phyloP scores from a whole-genome alignment of 1,139 yeast species.

The Pichia terricola region DNA sequence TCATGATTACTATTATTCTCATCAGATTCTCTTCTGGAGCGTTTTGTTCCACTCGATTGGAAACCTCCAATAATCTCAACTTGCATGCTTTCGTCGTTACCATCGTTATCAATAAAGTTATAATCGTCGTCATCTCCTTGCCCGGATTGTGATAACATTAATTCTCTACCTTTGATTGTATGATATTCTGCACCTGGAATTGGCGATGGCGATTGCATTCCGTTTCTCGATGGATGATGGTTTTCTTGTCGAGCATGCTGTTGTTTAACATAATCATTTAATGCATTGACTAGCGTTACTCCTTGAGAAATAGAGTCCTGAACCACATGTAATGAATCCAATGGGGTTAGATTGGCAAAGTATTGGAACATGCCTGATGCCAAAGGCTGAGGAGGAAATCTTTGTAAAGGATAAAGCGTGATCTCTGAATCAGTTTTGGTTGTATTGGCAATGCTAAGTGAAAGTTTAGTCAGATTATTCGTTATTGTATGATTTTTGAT shows the following conservation, averaged over 20 bases:
- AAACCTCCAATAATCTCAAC: slow-evolving; percentile 13
- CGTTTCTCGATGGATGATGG: too few relatives aligned
- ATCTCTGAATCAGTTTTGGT: background rate
- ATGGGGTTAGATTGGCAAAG: slow-evolving; percentile 12
- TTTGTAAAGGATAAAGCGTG: slow-evolving; percentile 11
- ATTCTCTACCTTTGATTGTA: background rate
- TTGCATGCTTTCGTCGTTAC: slow-evolving; percentile 5
- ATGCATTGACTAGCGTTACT: too few relatives aligned
- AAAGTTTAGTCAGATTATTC: slow-evolving; percentile 13
- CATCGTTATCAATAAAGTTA: background rate
- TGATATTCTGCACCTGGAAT: too few relatives aligned
- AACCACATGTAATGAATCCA: slow-evolving; percentile 10
- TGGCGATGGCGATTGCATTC: too few relatives aligned
- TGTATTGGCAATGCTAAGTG: background rate
- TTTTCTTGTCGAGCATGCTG: too few relatives aligned
- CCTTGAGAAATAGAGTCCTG: slow-evolving; percentile 9
- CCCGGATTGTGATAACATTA: slow-evolving; percentile 11
- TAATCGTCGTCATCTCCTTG: slow-evolving; percentile 17
- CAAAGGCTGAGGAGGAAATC: slow-evolving; percentile 14
- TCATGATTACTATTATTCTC: background rate
- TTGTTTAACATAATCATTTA: too few relatives aligned
- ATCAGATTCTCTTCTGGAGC: slow-evolving; percentile 9
- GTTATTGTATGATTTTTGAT: slow-evolving; percentile 6
- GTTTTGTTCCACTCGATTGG: slow-evolving; percentile 9
- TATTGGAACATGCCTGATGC: slow-evolving; percentile 8